Percentiles rank a stretch among this genome's conserved stretches.
phyloP scores from a whole-genome alignment of 495 filamentous ascomycete species.

The Podospora tetraspora region DNA sequence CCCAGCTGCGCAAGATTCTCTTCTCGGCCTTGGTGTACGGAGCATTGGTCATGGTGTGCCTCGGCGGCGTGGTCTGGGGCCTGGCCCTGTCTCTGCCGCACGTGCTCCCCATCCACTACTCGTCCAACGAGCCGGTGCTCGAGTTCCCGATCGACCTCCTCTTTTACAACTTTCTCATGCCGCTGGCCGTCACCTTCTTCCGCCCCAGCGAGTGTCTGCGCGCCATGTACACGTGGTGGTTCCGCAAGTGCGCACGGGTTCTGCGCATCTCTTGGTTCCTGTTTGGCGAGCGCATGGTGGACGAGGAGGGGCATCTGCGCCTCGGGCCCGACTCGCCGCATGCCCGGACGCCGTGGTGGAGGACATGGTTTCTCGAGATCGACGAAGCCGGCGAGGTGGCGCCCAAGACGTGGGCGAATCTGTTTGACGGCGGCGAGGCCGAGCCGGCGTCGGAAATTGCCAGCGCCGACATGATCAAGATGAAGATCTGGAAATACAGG shows the following conservation, averaged over 20 bases:
- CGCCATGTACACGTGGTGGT: slow-evolving; percentile 92
- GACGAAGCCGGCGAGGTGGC: slow-evolving; percentile 28
- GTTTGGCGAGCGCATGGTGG: slow-evolving; percentile 71
- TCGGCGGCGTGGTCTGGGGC: slow-evolving; percentile 96
- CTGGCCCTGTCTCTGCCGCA: slow-evolving; percentile 58
- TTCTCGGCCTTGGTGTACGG: slow-evolving; percentile 97
- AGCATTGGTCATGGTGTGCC: slow-evolving; percentile 82
- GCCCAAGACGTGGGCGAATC: slow-evolving; percentile 39
- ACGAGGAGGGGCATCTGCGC: slow-evolving; percentile 68
- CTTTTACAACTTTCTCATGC: slow-evolving; percentile 95
- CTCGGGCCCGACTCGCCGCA: slow-evolving; percentile 26
- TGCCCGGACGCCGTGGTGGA: slow-evolving; percentile 27
- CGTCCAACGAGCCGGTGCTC: slow-evolving; percentile 79
- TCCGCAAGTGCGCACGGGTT: slow-evolving; percentile 73
- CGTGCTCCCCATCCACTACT: slow-evolving; percentile 88
- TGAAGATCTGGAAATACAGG: slow-evolving; percentile 28
- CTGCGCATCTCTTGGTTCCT: slow-evolving; percentile 87
- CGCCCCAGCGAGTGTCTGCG: slow-evolving; percentile 80
- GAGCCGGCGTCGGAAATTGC: slow-evolving; percentile 27
- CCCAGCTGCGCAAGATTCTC: slow-evolving; percentile 91
- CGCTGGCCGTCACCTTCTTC: slow-evolving; percentile 71
- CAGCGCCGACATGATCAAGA: slow-evolving; percentile 20
- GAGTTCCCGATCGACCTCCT: slow-evolving; percentile 93
- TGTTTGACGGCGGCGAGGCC: slow-evolving; percentile 33
- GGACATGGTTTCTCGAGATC: slow-evolving; percentile 34